These are phyloP conservation scores for Lasiodiplodia theobromae DNA, from an alignment of 2,329 filamentous ascomycete species.

Conservation along the genomic window DNA sequence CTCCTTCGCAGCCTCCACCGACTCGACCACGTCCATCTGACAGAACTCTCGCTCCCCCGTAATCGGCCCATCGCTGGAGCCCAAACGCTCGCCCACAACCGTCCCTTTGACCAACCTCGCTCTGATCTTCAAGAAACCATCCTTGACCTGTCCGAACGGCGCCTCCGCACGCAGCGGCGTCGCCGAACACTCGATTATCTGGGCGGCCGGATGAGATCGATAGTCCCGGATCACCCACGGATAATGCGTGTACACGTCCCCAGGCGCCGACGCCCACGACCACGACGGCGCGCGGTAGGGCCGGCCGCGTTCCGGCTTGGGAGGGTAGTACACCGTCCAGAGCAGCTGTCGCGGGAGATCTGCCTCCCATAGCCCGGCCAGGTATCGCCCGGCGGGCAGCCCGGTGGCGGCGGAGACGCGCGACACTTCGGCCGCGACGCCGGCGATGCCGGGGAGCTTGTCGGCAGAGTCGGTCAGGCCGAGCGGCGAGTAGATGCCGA, in stretches of 20 bases:
- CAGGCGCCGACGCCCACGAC: not conserved
- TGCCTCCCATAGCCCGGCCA: not conserved
- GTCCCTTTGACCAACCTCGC: not conserved
- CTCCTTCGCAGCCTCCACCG: not conserved
- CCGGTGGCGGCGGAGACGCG: not conserved
- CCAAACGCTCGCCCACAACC: not conserved
- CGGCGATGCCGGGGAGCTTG: not conserved
- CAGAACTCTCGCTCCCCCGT: not conserved
- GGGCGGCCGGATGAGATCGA: accelerated
- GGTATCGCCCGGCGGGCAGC: not conserved
- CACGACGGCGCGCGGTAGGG: not conserved
- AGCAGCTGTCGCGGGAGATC: not conserved
- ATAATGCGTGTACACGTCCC: not conserved
- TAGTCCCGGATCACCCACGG: not conserved
- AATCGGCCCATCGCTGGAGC: too few species aligned
- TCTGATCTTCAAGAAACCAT: not conserved
- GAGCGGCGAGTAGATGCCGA: not conserved
- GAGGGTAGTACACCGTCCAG: not conserved
- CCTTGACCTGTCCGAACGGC: not conserved
- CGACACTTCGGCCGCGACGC: not conserved
- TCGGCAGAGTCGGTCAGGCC: not conserved
- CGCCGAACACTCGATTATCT: not conserved
- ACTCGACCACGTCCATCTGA: not conserved
- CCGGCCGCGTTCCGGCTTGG: not conserved
- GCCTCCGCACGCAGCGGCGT: not conserved